phyloP scores from a whole-genome alignment of 163 green algal species.

The Smithsoniella earleae region DNA sequence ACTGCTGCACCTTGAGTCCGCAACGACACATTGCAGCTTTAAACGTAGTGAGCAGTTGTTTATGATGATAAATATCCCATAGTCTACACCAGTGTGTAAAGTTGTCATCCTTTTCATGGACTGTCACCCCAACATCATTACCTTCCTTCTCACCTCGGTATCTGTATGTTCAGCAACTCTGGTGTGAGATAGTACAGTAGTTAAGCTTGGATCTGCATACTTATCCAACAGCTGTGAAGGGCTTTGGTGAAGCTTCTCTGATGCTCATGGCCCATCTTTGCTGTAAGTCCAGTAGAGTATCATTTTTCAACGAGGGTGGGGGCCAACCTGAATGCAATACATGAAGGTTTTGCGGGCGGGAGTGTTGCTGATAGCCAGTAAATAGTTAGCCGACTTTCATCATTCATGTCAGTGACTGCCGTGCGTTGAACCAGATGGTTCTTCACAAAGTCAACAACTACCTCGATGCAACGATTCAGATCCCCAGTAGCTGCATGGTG shows the following conservation, averaged over 20 bases:
- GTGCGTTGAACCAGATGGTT: background rate
- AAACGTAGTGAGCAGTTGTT: constrained; percentile 26
- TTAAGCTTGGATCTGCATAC: too few species aligned
- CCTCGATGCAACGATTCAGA: background rate
- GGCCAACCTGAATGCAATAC: constrained; percentile 13
- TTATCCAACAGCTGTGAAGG: too few species aligned
- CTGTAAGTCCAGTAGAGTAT: too few species aligned
- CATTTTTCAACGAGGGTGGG: too few species aligned
- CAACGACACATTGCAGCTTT: constrained; percentile 8
- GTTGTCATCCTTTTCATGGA: background rate
- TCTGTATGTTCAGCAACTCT: background rate
- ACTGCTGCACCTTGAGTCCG: constrained; percentile 9
- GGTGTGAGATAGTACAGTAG: too few species aligned
- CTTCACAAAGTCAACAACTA: constrained; percentile 6
- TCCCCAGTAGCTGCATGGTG: constrained; percentile 11
- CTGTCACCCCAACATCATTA: constrained; percentile 13
- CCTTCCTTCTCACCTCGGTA: constrained; percentile 26
- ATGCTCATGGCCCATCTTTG: too few species aligned
- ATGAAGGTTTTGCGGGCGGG: constrained; percentile 1
- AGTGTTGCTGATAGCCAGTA: constrained; percentile 23
- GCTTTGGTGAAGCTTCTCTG: too few species aligned
- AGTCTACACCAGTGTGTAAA: constrained; percentile 15
- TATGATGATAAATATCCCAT: constrained; percentile 15
- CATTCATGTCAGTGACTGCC: constrained; percentile 9
- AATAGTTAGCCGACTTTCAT: constrained; percentile 1